phyloP scores from a whole-genome alignment of 257 asterid species.

The Rubia yunnanensis region DNA sequence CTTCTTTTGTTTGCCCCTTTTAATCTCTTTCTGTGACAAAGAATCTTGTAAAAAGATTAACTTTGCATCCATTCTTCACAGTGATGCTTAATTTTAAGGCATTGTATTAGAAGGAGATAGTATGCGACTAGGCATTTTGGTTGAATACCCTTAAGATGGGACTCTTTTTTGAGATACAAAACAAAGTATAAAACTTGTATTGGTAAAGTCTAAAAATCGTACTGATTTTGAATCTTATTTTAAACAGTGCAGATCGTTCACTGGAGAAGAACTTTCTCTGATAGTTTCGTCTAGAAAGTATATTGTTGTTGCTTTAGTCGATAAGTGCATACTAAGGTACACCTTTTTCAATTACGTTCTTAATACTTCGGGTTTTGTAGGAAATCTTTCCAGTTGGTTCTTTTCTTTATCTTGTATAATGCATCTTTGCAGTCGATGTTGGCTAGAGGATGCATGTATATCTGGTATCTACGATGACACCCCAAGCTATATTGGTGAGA shows the following conservation, averaged over 20 bases:
- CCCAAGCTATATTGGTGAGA: constrained; percentile 78
- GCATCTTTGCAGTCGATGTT: constrained; percentile 36
- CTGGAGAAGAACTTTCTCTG: constrained; percentile 50
- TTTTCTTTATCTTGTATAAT: neutral
- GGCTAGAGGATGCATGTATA: constrained; percentile 46
- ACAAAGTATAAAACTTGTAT: neutral
- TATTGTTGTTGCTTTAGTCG: constrained; percentile 76
- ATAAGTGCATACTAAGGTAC: constrained; percentile 75
- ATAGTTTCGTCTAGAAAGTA: constrained; percentile 63
- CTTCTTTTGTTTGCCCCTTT: neutral
- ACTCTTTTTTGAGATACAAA: neutral
- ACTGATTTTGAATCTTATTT: constrained; percentile 21
- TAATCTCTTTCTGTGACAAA: neutral
- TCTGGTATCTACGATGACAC: constrained; percentile 42
- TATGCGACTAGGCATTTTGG: neutral
- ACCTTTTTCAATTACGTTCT: neutral
- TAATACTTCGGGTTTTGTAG: neutral
- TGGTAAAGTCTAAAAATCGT: neutral
- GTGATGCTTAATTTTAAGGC: too few species aligned
- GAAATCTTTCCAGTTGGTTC: neutral
- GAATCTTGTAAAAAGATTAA: neutral
- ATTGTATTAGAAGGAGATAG: too few species aligned
- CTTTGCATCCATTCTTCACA: neutral
- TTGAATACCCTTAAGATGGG: neutral
- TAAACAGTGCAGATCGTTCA: constrained; percentile 85